A percentile compares a stretch with the other conserved stretches of the same genome.
phyloP scores from a whole-genome alignment of 805 yeast species.

The Myxozyma neotropica region DNA sequence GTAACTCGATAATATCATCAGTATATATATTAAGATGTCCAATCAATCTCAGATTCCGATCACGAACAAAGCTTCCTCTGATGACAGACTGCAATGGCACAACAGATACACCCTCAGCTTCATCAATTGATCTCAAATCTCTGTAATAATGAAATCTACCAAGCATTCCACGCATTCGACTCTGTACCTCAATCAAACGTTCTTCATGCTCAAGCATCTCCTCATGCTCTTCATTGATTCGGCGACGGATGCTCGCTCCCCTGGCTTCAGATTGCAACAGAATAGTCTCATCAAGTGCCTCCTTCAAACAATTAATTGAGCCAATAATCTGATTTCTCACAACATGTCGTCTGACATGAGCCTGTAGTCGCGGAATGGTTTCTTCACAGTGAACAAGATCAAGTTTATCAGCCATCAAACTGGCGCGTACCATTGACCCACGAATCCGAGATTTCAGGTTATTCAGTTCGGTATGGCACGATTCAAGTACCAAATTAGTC shows the following conservation, averaged over 20 bases:
- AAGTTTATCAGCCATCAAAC: neutral
- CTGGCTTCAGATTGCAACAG: constrained; percentile 59
- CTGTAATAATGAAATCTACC: constrained; percentile 28
- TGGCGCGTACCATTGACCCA: constrained; percentile 25
- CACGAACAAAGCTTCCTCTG: constrained; percentile 50
- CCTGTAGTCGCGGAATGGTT: constrained; percentile 23
- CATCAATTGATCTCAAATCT: constrained; percentile 24
- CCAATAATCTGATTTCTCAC: constrained; percentile 8
- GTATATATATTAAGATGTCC: constrained; percentile 16
- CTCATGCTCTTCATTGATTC: constrained; percentile 25
- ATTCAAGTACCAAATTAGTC: constrained; percentile 1
- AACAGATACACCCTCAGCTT: constrained; percentile 25
- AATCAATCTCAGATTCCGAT: constrained; percentile 13
- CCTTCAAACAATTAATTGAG: constrained; percentile 7
- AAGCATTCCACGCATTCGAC: constrained; percentile 37
- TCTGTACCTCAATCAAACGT: constrained; percentile 36
- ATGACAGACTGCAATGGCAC: constrained; percentile 41
- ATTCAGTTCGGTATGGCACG: constrained; percentile 8
- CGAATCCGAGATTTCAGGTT: constrained; percentile 26
- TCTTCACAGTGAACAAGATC: constrained; percentile 9
- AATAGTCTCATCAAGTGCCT: constrained; percentile 39
- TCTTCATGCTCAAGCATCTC: constrained; percentile 31
- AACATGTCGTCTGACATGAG: constrained; percentile 20
- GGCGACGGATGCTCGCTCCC: constrained; percentile 45
- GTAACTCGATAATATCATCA: constrained; percentile 40